A percentile compares a stretch with the other conserved stretches of the same genome.
These are phyloP conservation scores for Ajuga reptans DNA, from an alignment of 305 asterid genomes.

Conservation along the genomic window DNA sequence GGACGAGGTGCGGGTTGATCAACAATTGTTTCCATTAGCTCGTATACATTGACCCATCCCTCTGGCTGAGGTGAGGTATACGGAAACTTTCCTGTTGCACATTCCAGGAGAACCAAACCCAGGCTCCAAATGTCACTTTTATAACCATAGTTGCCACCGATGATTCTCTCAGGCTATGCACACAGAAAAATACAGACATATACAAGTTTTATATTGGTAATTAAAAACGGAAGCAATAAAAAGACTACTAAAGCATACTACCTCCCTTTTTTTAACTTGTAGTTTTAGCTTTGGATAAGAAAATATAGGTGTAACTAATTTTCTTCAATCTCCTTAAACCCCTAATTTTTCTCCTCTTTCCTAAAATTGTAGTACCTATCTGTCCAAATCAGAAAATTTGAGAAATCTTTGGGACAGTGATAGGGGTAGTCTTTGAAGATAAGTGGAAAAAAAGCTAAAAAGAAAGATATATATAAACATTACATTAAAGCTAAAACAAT, in stretches of 20 bases:
- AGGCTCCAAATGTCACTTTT: slow-evolving; percentile 93
- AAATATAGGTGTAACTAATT: too few relatives aligned
- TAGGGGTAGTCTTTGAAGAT: too few relatives aligned
- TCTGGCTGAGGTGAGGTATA: slow-evolving; percentile 73
- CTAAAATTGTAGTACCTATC: too few relatives aligned
- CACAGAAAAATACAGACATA: slow-evolving; percentile 14
- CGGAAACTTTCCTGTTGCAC: slow-evolving; percentile 78
- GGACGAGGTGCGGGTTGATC: slow-evolving; percentile 74
- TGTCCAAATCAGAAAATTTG: too few relatives aligned
- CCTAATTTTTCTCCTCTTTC: too few relatives aligned
- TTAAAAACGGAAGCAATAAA: neutral
- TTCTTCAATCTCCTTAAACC: too few relatives aligned
- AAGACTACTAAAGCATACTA: too few relatives aligned
- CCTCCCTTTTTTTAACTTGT: too few relatives aligned
- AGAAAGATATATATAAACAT: neutral
- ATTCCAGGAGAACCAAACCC: slow-evolving; percentile 84
- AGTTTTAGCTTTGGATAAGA: too few relatives aligned
- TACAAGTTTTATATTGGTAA: neutral
- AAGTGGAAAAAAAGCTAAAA: too few relatives aligned
- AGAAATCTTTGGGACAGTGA: too few relatives aligned
- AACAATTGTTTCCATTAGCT: slow-evolving; percentile 83
- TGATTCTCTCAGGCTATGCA: slow-evolving; percentile 84
- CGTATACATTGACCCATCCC: slow-evolving; percentile 82
- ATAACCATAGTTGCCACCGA: slow-evolving; percentile 65
- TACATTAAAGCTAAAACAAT: too few relatives aligned